phyloP scores from a whole-genome alignment of 2,329 filamentous ascomycete genomes.

The Aspergillus sp. region DNA sequence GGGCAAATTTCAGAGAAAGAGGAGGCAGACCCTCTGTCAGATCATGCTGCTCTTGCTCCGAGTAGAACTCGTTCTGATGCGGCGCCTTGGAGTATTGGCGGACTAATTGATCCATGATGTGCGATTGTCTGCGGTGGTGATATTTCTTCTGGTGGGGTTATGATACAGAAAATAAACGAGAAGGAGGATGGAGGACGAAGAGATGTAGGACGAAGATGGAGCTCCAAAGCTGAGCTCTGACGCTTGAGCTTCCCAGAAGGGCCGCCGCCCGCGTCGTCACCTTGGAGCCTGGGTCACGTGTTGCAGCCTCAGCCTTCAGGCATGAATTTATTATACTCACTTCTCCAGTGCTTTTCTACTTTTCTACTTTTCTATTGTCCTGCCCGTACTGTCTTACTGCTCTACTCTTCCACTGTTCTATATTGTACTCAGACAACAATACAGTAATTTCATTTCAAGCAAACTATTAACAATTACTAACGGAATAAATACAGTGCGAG shows the following conservation, averaged over 20 bases:
- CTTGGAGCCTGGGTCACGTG: conserved; percentile 20
- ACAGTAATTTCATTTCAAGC: not conserved
- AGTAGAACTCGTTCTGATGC: conserved; percentile 70
- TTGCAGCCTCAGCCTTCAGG: conserved; percentile 11
- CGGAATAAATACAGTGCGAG: not conserved
- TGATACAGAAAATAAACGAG: conserved; percentile 1
- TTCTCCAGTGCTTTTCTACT: too few species aligned
- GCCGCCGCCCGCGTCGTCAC: conserved; percentile 10
- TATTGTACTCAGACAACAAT: not conserved
- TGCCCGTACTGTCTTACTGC: too few species aligned
- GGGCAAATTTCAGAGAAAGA: conserved; percentile 88
- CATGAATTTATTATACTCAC: not conserved
- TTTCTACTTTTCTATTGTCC: too few species aligned
- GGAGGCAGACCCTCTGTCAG: conserved; percentile 69
- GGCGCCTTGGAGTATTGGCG: conserved; percentile 83
- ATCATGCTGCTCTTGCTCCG: conserved; percentile 72
- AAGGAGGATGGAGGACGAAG: conserved; percentile 3
- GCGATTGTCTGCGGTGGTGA: conserved; percentile 4
- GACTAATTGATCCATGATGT: conserved; percentile 85
- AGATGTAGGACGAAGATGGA: conserved; percentile 11
- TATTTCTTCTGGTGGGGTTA: not conserved
- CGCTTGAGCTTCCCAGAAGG: conserved; percentile 17
- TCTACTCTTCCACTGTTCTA: too few species aligned
- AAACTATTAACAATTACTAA: not conserved
- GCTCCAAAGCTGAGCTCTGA: conserved; percentile 18